These are phyloP conservation scores for Phialophora tarda DNA, from an alignment of 2,329 filamentous ascomycete genomes.

Conservation along the genomic window DNA sequence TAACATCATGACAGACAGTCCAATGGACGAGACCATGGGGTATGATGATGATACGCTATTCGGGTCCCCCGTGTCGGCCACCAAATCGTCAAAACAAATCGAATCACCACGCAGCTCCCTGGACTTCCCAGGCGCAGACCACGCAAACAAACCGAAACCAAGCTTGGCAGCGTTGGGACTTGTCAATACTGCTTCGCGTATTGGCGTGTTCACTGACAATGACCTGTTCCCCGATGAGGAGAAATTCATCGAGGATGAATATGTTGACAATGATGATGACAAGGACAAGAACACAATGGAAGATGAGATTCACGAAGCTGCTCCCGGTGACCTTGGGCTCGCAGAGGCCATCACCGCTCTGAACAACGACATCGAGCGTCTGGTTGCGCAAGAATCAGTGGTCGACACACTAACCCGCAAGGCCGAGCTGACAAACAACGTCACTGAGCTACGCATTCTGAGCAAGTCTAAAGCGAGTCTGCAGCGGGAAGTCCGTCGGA, in stretches of 20 bases:
- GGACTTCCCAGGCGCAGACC: conserved; percentile 58
- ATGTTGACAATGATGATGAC: conserved; percentile 70
- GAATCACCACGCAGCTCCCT: conserved; percentile 67
- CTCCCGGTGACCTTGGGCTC: conserved; percentile 88
- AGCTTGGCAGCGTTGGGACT: conserved; percentile 90
- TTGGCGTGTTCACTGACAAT: conserved; percentile 88
- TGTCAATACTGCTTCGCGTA: conserved; percentile 82
- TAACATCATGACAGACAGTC: conserved; percentile 85
- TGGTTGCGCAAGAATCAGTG: conserved; percentile 85
- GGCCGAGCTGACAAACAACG: conserved; percentile 96
- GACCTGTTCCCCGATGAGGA: conserved; percentile 91
- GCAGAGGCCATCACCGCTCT: conserved; percentile 89
- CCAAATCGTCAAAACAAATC: conserved; percentile 61
- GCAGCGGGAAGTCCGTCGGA: conserved; percentile 87
- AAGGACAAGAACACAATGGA: conserved; percentile 65
- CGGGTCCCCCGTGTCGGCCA: conserved; percentile 53
- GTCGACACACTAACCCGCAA: conserved; percentile 91
- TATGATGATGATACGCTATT: conserved; percentile 46
- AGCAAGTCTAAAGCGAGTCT: conserved; percentile 93
- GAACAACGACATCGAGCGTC: conserved; percentile 87
- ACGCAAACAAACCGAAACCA: conserved; percentile 68
- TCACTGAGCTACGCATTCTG: conserved; percentile 86
- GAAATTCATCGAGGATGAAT: conserved; percentile 83
- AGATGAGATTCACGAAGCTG: conserved; percentile 90
- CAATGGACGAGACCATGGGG: conserved; percentile 50